A percentile compares a stretch with the other conserved stretches of the same genome.
phyloP scores from a whole-genome alignment of 306 rosid genomes.

The Oxytropis ochrocephala region DNA sequence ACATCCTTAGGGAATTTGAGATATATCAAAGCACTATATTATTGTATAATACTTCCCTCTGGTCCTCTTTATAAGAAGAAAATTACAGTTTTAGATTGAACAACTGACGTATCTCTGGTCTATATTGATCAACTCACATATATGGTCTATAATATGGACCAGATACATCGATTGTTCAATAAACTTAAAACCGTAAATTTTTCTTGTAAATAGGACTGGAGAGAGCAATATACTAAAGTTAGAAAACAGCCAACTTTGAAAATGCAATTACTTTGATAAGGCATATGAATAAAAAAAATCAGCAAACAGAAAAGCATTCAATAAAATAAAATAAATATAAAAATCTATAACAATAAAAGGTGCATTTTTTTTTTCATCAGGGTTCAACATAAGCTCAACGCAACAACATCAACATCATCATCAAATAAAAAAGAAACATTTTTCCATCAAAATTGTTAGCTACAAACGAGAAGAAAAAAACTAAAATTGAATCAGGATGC shows the following conservation, averaged over 20 bases:
- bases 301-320: neutral
- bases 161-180: no score
- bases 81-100: no score
- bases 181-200: no score
- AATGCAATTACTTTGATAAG: neutral
- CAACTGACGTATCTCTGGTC: no score
- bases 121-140: no score
- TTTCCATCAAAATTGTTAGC: neutral
- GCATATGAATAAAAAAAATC: neutral
- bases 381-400: constrained; percentile 23
- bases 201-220: no score
- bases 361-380: constrained; percentile 28
- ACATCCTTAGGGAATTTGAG: neutral
- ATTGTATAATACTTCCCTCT: neutral
- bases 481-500: neutral
- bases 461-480: neutral
- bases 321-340: neutral
- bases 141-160: no score
- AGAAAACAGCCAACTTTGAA: neutral
- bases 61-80: no score
- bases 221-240: neutral
- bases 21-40: neutral
- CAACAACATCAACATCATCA: neutral
- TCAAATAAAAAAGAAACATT: neutral
- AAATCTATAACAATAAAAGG: neutral